These are phyloP conservation scores for Globisporangium ultimum DNA, from an alignment of 352 stramenopile species.

Conservation along the genomic window DNA sequence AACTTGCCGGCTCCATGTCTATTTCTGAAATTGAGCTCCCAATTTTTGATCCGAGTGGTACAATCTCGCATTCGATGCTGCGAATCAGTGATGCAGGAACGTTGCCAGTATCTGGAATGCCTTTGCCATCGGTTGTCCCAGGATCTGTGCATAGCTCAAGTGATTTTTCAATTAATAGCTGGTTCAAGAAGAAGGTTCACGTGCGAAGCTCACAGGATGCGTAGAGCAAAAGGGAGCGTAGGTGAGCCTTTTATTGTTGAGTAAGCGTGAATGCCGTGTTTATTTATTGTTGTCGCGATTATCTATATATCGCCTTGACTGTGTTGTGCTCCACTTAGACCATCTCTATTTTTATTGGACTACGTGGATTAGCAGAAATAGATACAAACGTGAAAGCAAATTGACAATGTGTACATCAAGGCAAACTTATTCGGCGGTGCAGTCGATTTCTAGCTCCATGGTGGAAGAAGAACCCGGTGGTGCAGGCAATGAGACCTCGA, in stretches of 20 bases:
- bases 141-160: constrained; percentile 33
- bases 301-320: too few species aligned
- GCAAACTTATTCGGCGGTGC: background rate
- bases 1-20: background rate
- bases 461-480: constrained; percentile 1
- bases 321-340: too few species aligned
- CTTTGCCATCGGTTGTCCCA: background rate
- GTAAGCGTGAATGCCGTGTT: too few species aligned
- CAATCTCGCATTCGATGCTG: constrained; percentile 16
- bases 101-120: background rate
- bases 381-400: too few species aligned
- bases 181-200: constrained; percentile 29
- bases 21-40: constrained; percentile 1
- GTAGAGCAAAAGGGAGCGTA: background rate
- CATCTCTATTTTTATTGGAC: too few species aligned
- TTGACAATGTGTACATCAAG: background rate
- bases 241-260: too few species aligned
- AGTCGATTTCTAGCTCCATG: background rate
- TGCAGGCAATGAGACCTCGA: background rate
- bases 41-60: constrained; percentile 1
- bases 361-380: too few species aligned
- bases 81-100: constrained; percentile 2
- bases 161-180: constrained; percentile 36
- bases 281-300: too few species aligned
- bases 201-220: constrained; percentile 4